Evolutionary conservation across 2,329 filamentous ascomycete genomes (phyloP), one percentile per base, ranked within the genome.

Genomic region (Pseudocercospora crystallina): DNA sequence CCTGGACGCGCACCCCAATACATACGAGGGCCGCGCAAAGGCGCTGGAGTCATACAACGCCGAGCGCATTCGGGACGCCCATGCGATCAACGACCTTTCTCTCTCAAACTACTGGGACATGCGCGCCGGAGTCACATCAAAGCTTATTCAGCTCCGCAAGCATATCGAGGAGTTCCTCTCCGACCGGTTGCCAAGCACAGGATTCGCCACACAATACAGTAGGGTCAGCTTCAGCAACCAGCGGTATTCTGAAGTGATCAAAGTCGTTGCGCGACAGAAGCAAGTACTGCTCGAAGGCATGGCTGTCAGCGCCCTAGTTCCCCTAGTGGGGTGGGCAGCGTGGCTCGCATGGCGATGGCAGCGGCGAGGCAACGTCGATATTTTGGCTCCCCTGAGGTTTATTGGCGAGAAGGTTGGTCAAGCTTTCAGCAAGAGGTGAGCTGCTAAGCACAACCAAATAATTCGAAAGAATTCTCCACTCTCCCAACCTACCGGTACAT

Each of bases 191-290:
- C 94, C 94, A 0, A 74, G 79, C 20, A 71, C 91, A 10, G 94
- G 92, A 0, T 96, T 92, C 85, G 84, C 86, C 65, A 99, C 94
- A 2, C 90, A 96, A 72, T 99, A 99, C 67, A 84, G 87, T 1
- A 81, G 92, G 14, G 86, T 99, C 8, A 96, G 90, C 60, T 99
- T 99, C 68, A 89, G 89, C 52, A 96, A 96, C 64, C 87, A 95
- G 72, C 77, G 88, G 14, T 99, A 99, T 70, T 89, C 87, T 0
- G 86, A 95, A 54, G 87, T 97, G 3, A 80, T 90, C 31, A 76
- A 73, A 34, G 81, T 80, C 58, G 89, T 86, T 49, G 80, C 86
- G 48, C 72, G 80, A 47, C 90, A 96, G 69, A 84, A 86, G 2
- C 74, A 73, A 41, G 52, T 71, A 9, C 47, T 73, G 53, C 31